A percentile compares a stretch with the other conserved stretches of the same genome.
Evolutionary conservation across 1,139 yeast genomes (phyloP).

Genomic region (Geotrichum macrosporum): DNA sequence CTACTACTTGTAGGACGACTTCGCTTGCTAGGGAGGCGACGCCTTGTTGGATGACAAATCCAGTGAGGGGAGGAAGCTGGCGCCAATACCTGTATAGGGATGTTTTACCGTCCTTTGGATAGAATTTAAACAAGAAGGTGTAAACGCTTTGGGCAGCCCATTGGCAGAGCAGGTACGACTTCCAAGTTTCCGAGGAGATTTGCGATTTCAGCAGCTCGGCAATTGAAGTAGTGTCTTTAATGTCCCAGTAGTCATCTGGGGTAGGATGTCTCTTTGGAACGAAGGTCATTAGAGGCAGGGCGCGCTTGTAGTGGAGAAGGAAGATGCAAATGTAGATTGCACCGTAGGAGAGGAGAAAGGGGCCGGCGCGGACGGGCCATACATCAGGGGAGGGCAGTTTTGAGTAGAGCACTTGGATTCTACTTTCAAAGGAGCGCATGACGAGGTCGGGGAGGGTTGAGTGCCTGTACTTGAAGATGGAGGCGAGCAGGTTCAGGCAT

Average conservation of each 20-base stretch:
- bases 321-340: no score
- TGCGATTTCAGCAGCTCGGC: not conserved
- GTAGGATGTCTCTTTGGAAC: not conserved
- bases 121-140: not conserved
- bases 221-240: not conserved
- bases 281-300: not conserved
- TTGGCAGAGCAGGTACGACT: conserved; percentile 5
- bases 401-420: conserved; percentile 1
- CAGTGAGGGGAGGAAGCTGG: conserved; percentile 6
- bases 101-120: not conserved
- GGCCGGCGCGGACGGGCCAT: not conserved
- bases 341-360: conserved; percentile 8
- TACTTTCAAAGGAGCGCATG: not conserved
- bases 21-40: conserved; percentile 7
- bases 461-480: conserved; percentile 2
- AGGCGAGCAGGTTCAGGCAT: conserved; percentile 6
- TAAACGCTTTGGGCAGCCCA: conserved; percentile 11
- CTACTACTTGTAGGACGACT: conserved; percentile 1
- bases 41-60: not conserved
- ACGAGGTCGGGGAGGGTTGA: not conserved
- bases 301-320: conserved; percentile 2
- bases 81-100: not conserved
- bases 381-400: conserved; percentile 2
- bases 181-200: not conserved
- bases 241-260: not conserved